Base-by-base conservation (phyloP, 371 early-diverging fungal genomes). In the Blakeslea trispora region DNA sequence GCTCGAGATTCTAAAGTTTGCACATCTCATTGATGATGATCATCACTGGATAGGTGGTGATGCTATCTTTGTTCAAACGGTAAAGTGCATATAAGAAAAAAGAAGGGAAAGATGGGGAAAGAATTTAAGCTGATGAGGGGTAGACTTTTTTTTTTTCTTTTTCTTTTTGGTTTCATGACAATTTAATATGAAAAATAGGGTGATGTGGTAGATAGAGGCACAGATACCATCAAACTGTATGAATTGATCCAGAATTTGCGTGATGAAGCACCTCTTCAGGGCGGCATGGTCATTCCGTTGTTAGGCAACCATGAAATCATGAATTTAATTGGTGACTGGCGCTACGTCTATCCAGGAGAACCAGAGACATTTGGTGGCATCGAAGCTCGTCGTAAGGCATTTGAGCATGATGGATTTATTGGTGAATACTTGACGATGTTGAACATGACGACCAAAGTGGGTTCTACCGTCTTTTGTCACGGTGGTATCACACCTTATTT, bases 281-380 rank as follows among this genome's bases (percentile, higher is more conserved):
- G 90, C 18, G 87, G 88, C 4, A 61, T 72, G 21, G 87, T 87
- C 1, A 74, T 87, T 31, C 68, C 74, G 8, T 28, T 83, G n/a
- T 55, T 84, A 13, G 83, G 84, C 13, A 90, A 88, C 63, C 90
- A 88, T 53, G 90, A 90, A 69, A 72, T 91, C 15, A 91, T 91
- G 91, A 92, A 92, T 59, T 61, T 88, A 7, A 56, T 74, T 19
- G 81, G 80, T 2, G 90, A 90, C 56, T 80, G 79, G 71, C 78
- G 90, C n/a, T 91, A 91, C 62, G 92, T 92, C 1, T 74, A 81
- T 34, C 59, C 67, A 0, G 82, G 77, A 52, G 92, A 92, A 62
- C 68, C 72, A 31, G 74, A 57, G 18, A 79, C 83, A 1, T 90
- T 91, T 73, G 92, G 90, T 5, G 79, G 84, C 1, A 13, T 54